Conservation (phyloP, 2,329 filamentous ascomycete species). For the Grosmannia penicillata region DNA sequence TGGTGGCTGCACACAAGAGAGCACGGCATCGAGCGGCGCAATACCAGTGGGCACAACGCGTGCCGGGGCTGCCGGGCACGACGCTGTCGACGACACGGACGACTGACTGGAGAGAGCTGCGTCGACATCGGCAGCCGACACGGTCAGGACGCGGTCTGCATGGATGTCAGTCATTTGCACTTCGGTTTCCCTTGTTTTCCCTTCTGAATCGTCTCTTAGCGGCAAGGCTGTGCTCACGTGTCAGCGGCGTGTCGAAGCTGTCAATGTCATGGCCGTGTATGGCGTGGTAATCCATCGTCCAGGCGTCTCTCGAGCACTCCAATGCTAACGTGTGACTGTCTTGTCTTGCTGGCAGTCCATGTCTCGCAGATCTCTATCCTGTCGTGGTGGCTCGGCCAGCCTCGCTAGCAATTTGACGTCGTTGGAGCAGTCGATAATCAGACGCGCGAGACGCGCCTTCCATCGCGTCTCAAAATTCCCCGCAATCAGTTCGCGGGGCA, state of each 20-base stretch:
- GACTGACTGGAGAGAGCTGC: slow-evolving; percentile 5
- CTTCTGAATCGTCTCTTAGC: not conserved
- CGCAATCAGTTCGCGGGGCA: too few relatives aligned
- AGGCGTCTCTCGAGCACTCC: too few relatives aligned
- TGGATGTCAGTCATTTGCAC: not conserved
- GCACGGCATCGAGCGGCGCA: slow-evolving; percentile 31
- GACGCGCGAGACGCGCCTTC: too few relatives aligned
- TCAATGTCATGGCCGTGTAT: slow-evolving; percentile 45
- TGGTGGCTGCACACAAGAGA: slow-evolving; percentile 19
- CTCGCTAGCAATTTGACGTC: too few relatives aligned
- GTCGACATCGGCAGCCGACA: slow-evolving; percentile 59
- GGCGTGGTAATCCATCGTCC: slow-evolving; percentile 42
- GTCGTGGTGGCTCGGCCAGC: too few relatives aligned
- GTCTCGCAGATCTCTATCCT: too few relatives aligned
- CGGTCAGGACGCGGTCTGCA: slow-evolving; percentile 59
- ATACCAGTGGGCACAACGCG: slow-evolving; percentile 43
- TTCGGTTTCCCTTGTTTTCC: not conserved
- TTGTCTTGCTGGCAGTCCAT: too few relatives aligned
- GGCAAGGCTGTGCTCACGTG: slow-evolving; percentile 28
- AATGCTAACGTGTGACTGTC: too few relatives aligned
- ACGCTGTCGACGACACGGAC: slow-evolving; percentile 3
- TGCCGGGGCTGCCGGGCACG: slow-evolving; percentile 23
- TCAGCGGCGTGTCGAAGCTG: slow-evolving; percentile 40
- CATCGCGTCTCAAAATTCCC: too few relatives aligned
- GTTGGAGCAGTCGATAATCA: too few relatives aligned